These are phyloP conservation scores for Oidium heveae DNA, from an alignment of 2,329 filamentous ascomycete species.

Conservation along the genomic window DNA sequence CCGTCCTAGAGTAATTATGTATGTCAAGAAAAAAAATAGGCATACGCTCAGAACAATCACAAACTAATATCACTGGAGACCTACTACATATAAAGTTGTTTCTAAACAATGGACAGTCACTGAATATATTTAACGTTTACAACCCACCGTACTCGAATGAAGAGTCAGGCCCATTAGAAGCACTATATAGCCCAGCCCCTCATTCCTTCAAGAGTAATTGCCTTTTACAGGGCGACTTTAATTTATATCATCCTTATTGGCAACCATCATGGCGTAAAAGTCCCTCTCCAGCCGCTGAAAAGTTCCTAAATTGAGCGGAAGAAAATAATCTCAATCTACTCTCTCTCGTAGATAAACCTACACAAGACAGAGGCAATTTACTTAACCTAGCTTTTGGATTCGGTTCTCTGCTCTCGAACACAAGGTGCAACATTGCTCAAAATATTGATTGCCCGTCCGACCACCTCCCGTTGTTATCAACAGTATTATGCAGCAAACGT, in stretches of 20 bases:
- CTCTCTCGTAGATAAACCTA: background rate
- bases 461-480: background rate
- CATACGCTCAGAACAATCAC: background rate
- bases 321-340: background rate
- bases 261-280: too few species aligned
- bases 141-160: too few species aligned
- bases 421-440: background rate
- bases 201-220: too few species aligned
- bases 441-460: background rate
- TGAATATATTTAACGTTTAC: too few species aligned
- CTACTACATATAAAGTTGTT: background rate
- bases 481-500: background rate
- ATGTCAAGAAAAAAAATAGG: background rate
- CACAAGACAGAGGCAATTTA: background rate
- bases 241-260: too few species aligned
- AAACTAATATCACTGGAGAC: background rate
- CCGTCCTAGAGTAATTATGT: background rate
- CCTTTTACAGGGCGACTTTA: too few species aligned
- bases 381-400: background rate
- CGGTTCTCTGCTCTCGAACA: background rate
- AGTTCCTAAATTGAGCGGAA: too few species aligned
- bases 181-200: too few species aligned
- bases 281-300: too few species aligned
- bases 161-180: too few species aligned
- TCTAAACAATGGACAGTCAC: too few species aligned